phyloP scores from a whole-genome alignment of 768 basidiomycete genomes.

The Lactarius sanguifluus region DNA sequence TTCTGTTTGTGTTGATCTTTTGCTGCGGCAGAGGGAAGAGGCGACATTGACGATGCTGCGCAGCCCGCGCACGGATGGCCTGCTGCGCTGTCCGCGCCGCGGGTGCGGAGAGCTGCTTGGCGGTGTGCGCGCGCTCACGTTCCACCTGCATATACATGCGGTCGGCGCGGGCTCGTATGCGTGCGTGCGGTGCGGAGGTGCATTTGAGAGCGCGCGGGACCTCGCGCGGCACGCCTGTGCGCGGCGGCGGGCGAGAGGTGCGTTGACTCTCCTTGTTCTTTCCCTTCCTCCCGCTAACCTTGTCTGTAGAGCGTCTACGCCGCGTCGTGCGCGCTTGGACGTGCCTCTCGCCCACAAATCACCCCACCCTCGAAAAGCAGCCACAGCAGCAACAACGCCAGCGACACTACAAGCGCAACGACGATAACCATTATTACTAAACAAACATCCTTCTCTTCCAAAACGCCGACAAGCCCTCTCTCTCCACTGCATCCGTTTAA shows the following conservation, averaged over 20 bases:
- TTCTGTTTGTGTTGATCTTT: too few relatives aligned
- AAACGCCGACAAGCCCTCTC: not conserved
- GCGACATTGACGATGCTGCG: conserved; percentile 26
- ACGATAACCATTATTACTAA: conserved; percentile 14
- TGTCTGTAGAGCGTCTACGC: conserved; percentile 15
- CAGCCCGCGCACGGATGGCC: conserved; percentile 12
- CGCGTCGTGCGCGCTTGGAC: conserved; percentile 26
- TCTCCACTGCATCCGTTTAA: not conserved
- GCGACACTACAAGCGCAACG: conserved; percentile 12
- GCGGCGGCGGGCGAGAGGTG: conserved; percentile 24
- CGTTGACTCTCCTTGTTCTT: not conserved
- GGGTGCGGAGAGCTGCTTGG: conserved; percentile 23
- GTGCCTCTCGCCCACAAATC: conserved; percentile 13
- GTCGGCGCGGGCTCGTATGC: conserved; percentile 14
- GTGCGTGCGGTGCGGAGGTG: conserved; percentile 22
- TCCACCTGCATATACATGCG: conserved; percentile 29
- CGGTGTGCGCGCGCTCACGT: conserved; percentile 27
- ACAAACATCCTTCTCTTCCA: not conserved
- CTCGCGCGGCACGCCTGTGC: conserved; percentile 25
- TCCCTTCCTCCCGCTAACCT: not conserved
- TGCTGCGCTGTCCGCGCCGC: conserved; percentile 20
- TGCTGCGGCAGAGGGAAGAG: conserved; percentile 22
- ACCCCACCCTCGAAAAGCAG: not conserved
- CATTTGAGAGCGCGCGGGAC: conserved; percentile 25
- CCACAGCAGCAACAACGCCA: conserved; percentile 1